Base-by-base conservation (phyloP, 1,284 basidiomycete species). In the Schizopora paradoxa region DNA sequence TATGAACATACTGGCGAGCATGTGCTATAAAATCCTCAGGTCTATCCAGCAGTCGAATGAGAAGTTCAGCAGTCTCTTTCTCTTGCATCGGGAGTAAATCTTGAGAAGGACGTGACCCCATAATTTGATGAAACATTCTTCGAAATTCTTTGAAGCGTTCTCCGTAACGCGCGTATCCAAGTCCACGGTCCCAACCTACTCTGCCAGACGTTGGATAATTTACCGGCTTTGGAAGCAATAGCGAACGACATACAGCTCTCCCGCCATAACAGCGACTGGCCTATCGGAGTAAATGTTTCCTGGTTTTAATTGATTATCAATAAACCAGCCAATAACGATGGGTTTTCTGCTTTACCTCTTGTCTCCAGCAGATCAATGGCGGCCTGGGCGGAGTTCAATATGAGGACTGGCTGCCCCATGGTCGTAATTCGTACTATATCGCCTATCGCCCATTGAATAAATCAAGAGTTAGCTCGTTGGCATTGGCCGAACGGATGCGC, bases 271-370 rank as follows among this genome's bases (percentile, higher is more conserved):
- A 13, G 67, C 61, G 2, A 56, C 45, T 1, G 68, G 68, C 16
- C 69, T 59, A 46, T 70, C 68, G 5, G 68, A 69, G 53, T 71
- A 72, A 11, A 68, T 66, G 5, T 47, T 47, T 6, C 63, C 64
- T 65, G 36, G 26, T 13, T 37, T n/a, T 25, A 26, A 8, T 32
- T 39, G 23, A 11, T 37, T 14, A 44, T 32, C 6, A 8, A 14
- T 11, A 13, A 35, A 21, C 32, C 13, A 16, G 16, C 21, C n/a
- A 31, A n/a, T 31, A 28, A 13, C 18, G 19, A 19, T 11, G 23
- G 29, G 10, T 16, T 32, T 28, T 16, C 8, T n/a, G n/a, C n/a
- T n/a, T n/a, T 10, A 47, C 48, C 48, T 46, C 33, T 45, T n/a
- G 48, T 59, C 8, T 63, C 61, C 8, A 65, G 51, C 3, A 64